Percentiles rank a stretch among this genome's conserved stretches.
phyloP scores from a whole-genome alignment of 495 filamentous ascomycete species.

The Aspergillus nanangensis region DNA sequence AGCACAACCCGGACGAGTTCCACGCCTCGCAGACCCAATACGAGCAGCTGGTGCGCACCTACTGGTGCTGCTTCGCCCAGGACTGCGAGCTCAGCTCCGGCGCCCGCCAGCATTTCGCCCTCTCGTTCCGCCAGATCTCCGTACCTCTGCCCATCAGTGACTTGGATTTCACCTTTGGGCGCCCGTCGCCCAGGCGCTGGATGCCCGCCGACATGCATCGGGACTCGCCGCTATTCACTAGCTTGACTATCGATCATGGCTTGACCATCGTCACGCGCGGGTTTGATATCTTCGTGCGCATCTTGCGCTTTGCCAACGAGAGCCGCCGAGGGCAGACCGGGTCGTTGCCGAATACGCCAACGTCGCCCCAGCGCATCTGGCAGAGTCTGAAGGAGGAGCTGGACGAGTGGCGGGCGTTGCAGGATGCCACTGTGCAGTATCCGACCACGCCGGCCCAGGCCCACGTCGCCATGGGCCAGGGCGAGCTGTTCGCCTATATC shows the following conservation, averaged over 20 bases:
- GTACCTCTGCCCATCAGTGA: slow-evolving; percentile 41
- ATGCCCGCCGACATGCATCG: slow-evolving; percentile 35
- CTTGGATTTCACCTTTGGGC: slow-evolving; percentile 37
- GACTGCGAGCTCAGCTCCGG: slow-evolving; percentile 43
- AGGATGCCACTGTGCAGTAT: slow-evolving; percentile 36
- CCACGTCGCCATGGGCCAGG: slow-evolving; percentile 39
- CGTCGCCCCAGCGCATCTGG: slow-evolving; percentile 26
- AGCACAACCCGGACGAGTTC: slow-evolving; percentile 35
- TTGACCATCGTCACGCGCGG: slow-evolving; percentile 37
- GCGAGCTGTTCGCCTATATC: slow-evolving; percentile 42
- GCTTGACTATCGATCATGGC: slow-evolving; percentile 34
- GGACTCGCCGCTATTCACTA: slow-evolving; percentile 11
- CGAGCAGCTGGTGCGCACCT: slow-evolving; percentile 41
- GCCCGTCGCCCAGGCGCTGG: slow-evolving; percentile 19
- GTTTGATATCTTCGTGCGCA: slow-evolving; percentile 42
- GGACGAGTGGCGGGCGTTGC: slow-evolving; percentile 39
- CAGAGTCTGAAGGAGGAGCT: slow-evolving; percentile 30
- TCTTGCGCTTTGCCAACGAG: slow-evolving; percentile 41
- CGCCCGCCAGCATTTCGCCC: slow-evolving; percentile 39
- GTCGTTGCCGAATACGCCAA: slow-evolving; percentile 11
- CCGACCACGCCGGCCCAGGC: slow-evolving; percentile 35
- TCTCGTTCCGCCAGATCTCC: slow-evolving; percentile 39
- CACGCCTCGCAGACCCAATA: slow-evolving; percentile 38
- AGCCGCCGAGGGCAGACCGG: slow-evolving; percentile 29
- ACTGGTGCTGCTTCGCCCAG: slow-evolving; percentile 43